Evolutionary conservation across 192 early-diverging fungal species (phyloP), one percentile per base, ranked within the genome.

Genomic region (Coemansia sp.): DNA sequence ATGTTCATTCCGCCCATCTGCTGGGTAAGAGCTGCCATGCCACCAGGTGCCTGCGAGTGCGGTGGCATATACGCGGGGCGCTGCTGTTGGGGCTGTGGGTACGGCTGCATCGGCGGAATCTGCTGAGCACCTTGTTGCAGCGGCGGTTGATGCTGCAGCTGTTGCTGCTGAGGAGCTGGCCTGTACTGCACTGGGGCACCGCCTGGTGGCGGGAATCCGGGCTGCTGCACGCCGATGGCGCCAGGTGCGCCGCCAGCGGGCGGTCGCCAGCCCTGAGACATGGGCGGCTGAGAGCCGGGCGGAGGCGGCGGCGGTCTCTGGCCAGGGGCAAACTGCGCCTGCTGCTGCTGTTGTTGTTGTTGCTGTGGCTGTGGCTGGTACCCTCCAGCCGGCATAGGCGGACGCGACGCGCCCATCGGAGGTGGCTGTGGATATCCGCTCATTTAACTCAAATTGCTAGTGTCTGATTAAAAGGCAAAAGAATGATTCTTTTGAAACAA

Each of bases 1-100:
- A 82, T 56, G 58, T 32, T 64, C 66, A 72, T 72, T 29, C 61
- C 61, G 18, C 64, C 66, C 73, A 73, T 78, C 52, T 78, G 69
- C 61, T 72, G 69, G 19, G 61, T 56, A 18, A 68, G 64, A 4
- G 52, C 63, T 7, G 67, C 52, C 46, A 67, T 57, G 16, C 56
- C 63, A 18, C 27, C 50, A 13, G 55, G 27, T 19, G 71, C 34
- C 28, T 54, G 50, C n/a, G 35, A 27, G 30, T 52, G 64, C 51
- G 29, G 52, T 5, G 51, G 22, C 49, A 62, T 3, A 19, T 56
- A 56, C 7, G 29, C 16, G 1, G 50, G 61, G 19, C 23, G 50
- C 64, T 60, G 57, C 24, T 61, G 58, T 29, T 61, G 60, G 42
- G 54, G 60, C 9, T 60, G 66, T 22, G 49, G 67, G 22, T 61